Conservation (phyloP, 1,139 yeast species). For the Pichia terricola region DNA sequence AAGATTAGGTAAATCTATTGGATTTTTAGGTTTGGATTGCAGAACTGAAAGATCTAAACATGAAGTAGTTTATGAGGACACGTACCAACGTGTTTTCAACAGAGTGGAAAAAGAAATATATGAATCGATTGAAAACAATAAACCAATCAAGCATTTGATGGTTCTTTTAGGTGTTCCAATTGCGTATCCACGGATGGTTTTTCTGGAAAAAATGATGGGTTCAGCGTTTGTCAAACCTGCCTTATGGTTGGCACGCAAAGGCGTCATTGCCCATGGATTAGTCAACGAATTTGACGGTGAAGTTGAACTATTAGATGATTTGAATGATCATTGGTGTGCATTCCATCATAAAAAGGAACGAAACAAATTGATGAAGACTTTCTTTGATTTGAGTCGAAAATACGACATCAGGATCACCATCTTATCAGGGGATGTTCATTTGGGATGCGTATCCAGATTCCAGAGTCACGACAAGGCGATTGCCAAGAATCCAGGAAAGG, state of each 20-base stretch:
- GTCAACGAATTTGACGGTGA: constrained; percentile 89
- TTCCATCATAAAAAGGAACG: constrained; percentile 43
- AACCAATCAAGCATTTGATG: constrained; percentile 61
- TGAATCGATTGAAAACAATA: constrained; percentile 28
- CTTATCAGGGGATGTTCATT: constrained; percentile 87
- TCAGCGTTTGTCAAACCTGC: constrained; percentile 56
- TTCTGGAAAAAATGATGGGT: constrained; percentile 70
- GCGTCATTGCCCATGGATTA: constrained; percentile 55
- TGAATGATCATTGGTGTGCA: constrained; percentile 96
- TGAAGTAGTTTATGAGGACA: constrained; percentile 42
- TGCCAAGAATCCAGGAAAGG: constrained; percentile 46
- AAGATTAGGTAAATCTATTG: constrained; percentile 64
- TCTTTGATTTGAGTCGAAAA: constrained; percentile 37
- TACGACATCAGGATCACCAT: constrained; percentile 70
- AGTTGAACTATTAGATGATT: constrained; percentile 81
- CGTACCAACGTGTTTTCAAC: constrained; percentile 54
- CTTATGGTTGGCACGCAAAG: constrained; percentile 58
- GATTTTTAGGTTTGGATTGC: constrained; percentile 77
- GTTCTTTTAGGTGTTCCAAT: constrained; percentile 91
- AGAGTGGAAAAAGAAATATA: constrained; percentile 47
- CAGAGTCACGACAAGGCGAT: constrained; percentile 41
- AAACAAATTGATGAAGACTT: constrained; percentile 20
- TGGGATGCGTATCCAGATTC: constrained; percentile 75
- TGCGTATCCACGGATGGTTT: constrained; percentile 84
- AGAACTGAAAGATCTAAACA: constrained; percentile 75